Percentiles rank a stretch among this genome's conserved stretches.
Conservation (phyloP, 768 basidiomycete genomes). For the Trichaptum fuscoviolaceum region DNA sequence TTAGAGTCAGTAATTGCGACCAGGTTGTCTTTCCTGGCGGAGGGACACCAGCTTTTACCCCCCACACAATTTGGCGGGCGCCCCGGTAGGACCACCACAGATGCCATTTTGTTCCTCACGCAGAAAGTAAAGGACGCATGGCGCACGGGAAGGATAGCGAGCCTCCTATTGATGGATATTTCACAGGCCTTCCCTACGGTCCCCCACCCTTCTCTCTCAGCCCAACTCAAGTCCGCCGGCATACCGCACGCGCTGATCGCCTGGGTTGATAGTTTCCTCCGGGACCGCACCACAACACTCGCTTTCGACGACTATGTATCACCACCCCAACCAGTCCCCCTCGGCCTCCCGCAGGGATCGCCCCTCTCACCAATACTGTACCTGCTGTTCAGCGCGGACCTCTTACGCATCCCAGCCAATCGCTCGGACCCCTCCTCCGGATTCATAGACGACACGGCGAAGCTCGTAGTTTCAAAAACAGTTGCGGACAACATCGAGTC, state of each 20-base stretch:
- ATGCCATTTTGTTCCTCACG: too few relatives aligned
- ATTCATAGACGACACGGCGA: too few relatives aligned
- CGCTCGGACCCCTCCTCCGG: too few relatives aligned
- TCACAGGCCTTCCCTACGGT: too few relatives aligned
- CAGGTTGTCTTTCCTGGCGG: constrained; percentile 19
- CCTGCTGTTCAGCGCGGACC: constrained; percentile 19
- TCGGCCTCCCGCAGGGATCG: constrained; percentile 20
- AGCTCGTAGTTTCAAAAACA: too few relatives aligned
- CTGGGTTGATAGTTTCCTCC: constrained; percentile 18
- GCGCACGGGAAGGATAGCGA: too few relatives aligned
- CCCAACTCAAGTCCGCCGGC: constrained; percentile 15
- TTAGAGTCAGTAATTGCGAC: constrained; percentile 20
- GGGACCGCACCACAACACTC: constrained; percentile 7
- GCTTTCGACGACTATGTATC: constrained; percentile 21
- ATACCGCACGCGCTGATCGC: constrained; percentile 26
- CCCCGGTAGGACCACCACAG: constrained; percentile 25
- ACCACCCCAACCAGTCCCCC: constrained; percentile 1
- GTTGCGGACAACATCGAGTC: too few relatives aligned
- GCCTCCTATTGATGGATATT: too few relatives aligned
- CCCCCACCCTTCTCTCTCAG: not conserved
- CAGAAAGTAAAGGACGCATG: too few relatives aligned
- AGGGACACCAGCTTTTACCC: constrained; percentile 29
- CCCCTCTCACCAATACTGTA: constrained; percentile 19
- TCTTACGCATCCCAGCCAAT: too few relatives aligned
- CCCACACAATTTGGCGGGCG: constrained; percentile 35